Evolutionary conservation across 2,329 filamentous ascomycete species (phyloP).

Genomic region (Akanthomyces dipterigenus): DNA sequence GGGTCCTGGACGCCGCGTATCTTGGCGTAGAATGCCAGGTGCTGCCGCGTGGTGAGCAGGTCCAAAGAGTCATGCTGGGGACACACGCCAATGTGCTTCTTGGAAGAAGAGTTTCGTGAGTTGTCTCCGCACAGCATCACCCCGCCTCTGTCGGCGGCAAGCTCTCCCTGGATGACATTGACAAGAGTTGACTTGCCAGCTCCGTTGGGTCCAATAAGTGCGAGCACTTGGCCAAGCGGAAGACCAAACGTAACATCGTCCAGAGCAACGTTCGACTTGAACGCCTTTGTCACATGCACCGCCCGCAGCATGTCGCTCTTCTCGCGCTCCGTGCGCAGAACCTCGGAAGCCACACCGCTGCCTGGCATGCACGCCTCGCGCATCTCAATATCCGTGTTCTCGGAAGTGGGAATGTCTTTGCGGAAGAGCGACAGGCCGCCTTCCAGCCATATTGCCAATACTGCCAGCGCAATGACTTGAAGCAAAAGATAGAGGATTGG

Average conservation of each 20-base stretch:
- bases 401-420: background rate
- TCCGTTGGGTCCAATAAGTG: conserved; percentile 76
- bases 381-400: conserved; percentile 1
- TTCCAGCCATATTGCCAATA: conserved; percentile 67
- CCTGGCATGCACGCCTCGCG: background rate
- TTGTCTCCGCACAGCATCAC: conserved; percentile 71
- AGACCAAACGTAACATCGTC: conserved; percentile 77
- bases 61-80: conserved; percentile 81
- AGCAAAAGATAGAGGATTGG: conserved; percentile 72
- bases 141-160: conserved; percentile 55
- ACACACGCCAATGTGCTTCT: conserved; percentile 65
- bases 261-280: conserved; percentile 64
- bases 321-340: conserved; percentile 46
- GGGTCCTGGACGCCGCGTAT: conserved; percentile 67
- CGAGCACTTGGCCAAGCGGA: conserved; percentile 68
- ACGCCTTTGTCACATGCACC: conserved; percentile 67
- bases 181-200: conserved; percentile 84
- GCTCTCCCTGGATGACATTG: conserved; percentile 72
- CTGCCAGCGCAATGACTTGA: conserved; percentile 63
- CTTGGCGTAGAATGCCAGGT: conserved; percentile 69
- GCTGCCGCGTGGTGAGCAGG: conserved; percentile 74
- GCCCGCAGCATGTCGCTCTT: conserved; percentile 60
- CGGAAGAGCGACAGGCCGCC: conserved; percentile 40
- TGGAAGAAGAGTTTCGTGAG: conserved; percentile 48
- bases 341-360: background rate